These are phyloP conservation scores for Endoconidiophora laricicola DNA, from an alignment of 2,329 filamentous ascomycete species.

Conservation along the genomic window DNA sequence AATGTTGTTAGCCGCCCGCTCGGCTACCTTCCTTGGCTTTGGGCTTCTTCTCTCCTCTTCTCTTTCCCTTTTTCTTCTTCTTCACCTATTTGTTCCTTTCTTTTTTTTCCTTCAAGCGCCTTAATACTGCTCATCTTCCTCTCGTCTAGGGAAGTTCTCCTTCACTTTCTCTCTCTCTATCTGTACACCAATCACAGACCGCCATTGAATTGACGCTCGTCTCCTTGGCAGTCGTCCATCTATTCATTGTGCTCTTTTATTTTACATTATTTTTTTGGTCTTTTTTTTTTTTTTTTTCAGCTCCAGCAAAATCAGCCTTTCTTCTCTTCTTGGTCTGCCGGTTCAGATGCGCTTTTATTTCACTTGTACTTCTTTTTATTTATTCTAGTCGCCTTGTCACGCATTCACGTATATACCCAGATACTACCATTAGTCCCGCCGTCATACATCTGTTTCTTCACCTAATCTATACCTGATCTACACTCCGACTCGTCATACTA, in stretches of 20 bases:
- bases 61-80: conserved; percentile 13
- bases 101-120: conserved; percentile 2
- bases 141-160: neutral
- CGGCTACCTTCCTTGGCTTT: conserved; percentile 4
- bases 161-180: neutral
- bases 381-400: neutral
- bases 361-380: conserved; percentile 12
- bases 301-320: neutral
- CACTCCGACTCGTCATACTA: no score
- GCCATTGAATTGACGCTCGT: no score
- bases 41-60: conserved; percentile 7
- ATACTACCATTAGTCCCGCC: no score
- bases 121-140: neutral
- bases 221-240: conserved; percentile 6
- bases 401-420: no score
- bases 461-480: no score
- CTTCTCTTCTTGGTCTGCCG: conserved; percentile 5
- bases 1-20: no score
- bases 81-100: conserved; percentile 14
- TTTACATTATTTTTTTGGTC: neutral
- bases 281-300: neutral
- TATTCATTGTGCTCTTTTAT: conserved; percentile 15
- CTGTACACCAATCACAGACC: no score
- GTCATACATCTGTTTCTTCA: no score
- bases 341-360: conserved; percentile 24